Percentiles rank a stretch among this genome's conserved stretches.
phyloP scores from a whole-genome alignment of 768 basidiomycete genomes.

The Russula sp. region DNA sequence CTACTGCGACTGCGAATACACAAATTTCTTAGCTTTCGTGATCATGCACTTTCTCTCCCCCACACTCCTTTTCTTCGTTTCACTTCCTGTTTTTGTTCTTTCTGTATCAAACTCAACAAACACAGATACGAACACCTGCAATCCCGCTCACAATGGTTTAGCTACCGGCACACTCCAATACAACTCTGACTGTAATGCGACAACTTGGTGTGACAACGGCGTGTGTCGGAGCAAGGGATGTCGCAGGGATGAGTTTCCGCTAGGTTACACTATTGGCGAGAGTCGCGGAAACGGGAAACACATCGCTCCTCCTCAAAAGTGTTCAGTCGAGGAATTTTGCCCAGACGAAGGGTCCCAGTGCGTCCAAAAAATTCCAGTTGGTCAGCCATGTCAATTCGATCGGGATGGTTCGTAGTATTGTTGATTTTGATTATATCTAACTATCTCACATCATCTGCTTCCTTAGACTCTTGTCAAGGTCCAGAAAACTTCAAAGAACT shows the following conservation, averaged over 20 bases:
- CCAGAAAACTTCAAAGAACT: constrained; percentile 63
- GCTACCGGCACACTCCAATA: constrained; percentile 76
- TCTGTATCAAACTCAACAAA: constrained; percentile 32
- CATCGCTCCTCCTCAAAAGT: constrained; percentile 51
- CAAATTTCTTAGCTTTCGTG: not conserved
- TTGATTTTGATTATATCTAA: constrained; percentile 2
- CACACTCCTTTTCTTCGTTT: constrained; percentile 51
- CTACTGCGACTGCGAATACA: not conserved
- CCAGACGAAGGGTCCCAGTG: constrained; percentile 78
- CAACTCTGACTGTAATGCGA: constrained; percentile 67
- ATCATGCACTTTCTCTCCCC: constrained; percentile 33
- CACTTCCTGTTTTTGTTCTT: constrained; percentile 24
- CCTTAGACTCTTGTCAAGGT: constrained; percentile 65
- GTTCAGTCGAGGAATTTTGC: constrained; percentile 62
- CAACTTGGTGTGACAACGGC: constrained; percentile 56
- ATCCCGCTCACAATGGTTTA: constrained; percentile 54
- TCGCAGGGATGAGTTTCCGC: constrained; percentile 71
- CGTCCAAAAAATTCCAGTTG: constrained; percentile 51
- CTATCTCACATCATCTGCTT: not conserved
- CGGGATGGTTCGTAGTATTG: constrained; percentile 58
- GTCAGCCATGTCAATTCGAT: constrained; percentile 74
- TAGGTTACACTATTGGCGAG: constrained; percentile 46
- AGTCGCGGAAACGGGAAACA: constrained; percentile 9
- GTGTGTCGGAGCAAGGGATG: constrained; percentile 62
- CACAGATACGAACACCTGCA: constrained; percentile 44